A percentile compares a stretch with the other conserved stretches of the same genome.
phyloP scores from a whole-genome alignment of 2,329 filamentous ascomycete genomes.

The Fusarium protoensiforme region DNA sequence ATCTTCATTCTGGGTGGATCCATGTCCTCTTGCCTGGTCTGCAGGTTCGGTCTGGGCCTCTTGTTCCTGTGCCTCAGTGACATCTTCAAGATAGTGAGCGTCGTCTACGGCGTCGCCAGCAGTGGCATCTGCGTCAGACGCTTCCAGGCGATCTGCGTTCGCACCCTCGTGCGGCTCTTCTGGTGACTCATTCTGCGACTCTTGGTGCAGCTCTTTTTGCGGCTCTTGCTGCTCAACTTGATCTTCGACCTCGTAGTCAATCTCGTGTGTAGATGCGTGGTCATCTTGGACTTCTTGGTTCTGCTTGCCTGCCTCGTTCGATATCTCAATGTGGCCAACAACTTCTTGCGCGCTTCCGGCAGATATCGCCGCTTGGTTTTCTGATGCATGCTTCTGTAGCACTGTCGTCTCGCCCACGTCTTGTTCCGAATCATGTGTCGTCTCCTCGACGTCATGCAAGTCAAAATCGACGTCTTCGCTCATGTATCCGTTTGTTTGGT shows the following conservation, averaged over 20 bases:
- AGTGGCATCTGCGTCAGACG: neutral
- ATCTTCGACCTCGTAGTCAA: conserved; percentile 46
- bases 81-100: conserved; percentile 4
- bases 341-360: conserved; percentile 3
- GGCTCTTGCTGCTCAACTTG: conserved; percentile 23
- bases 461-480: conserved; percentile 36
- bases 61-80: neutral
- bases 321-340: conserved; percentile 5
- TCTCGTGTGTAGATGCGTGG: conserved; percentile 39
- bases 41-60: neutral
- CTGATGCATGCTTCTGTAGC: conserved; percentile 16
- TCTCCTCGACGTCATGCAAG: conserved; percentile 19
- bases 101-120: neutral
- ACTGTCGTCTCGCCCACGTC: conserved; percentile 14
- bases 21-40: conserved; percentile 19
- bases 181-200: neutral
- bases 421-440: conserved; percentile 8
- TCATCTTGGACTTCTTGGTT: conserved; percentile 16
- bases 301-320: conserved; percentile 9
- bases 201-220: neutral
- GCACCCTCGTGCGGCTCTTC: neutral
- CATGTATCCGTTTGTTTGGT: conserved; percentile 35
- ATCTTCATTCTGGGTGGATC: conserved; percentile 32
- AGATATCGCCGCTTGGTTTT: conserved; percentile 6
- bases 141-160: conserved; percentile 7